phyloP scores from a whole-genome alignment of 176 grass and related monocot genomes.

The Musa acuminata region DNA sequence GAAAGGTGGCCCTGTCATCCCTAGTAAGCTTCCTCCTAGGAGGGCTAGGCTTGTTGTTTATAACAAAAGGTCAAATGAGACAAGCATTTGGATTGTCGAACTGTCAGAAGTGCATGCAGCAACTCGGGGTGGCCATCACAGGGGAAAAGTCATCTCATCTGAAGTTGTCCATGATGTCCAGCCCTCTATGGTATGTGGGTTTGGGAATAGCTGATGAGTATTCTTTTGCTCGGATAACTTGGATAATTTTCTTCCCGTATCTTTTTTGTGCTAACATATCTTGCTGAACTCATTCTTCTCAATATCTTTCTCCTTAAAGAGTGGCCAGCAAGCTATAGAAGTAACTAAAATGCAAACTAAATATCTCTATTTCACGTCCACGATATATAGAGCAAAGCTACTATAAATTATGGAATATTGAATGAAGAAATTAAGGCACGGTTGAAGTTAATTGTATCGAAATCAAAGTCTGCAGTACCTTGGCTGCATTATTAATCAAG shows the following conservation, averaged over 20 bases:
- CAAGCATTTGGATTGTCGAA: slow-evolving; percentile 90
- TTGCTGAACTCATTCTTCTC: background rate
- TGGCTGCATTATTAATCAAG: no score
- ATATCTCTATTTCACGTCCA: no score
- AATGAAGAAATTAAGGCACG: no score
- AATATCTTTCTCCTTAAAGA: background rate
- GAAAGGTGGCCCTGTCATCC: slow-evolving; percentile 89
- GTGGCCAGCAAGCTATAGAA: no score
- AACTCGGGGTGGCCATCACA: slow-evolving; percentile 94
- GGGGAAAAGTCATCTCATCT: slow-evolving; percentile 79
- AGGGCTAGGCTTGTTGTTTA: slow-evolving; percentile 88
- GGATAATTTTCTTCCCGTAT: background rate
- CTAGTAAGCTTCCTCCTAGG: slow-evolving; percentile 76
- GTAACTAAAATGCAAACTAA: no score
- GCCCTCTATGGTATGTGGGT: slow-evolving; percentile 73
- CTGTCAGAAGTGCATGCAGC: slow-evolving; percentile 95
- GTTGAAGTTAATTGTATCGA: no score
- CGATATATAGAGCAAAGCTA: no score
- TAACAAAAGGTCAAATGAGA: slow-evolving; percentile 93
- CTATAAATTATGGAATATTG: no score
- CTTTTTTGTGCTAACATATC: background rate
- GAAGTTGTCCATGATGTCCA: slow-evolving; percentile 89
- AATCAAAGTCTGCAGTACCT: no score
- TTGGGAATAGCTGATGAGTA: slow-evolving; percentile 5
- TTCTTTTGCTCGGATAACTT: background rate